Evolutionary conservation across 2,329 filamentous ascomycete genomes (phyloP).

Genomic region (Aquanectria penicillioides): DNA sequence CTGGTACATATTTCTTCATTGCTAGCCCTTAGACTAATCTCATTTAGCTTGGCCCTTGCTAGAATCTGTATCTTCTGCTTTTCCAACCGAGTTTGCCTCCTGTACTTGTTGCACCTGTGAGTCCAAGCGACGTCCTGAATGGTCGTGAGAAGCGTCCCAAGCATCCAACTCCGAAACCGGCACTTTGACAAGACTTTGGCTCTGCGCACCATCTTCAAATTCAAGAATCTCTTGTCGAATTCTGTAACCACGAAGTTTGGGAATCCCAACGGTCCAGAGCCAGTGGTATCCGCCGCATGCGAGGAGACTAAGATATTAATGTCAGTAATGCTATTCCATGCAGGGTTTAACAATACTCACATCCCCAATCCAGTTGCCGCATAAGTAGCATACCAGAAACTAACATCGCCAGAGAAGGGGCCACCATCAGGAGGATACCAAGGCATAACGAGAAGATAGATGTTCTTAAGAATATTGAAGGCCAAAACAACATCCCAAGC

Average conservation of each 20-base stretch:
- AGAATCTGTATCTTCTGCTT: slow-evolving; percentile 19
- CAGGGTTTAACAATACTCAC: slow-evolving; percentile 53
- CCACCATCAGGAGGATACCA: slow-evolving; percentile 75
- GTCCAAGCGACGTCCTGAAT: slow-evolving; percentile 41
- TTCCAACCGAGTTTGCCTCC: not conserved
- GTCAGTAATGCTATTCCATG: not conserved
- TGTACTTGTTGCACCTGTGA: not conserved
- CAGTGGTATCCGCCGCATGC: slow-evolving; percentile 67
- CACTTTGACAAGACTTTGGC: slow-evolving; percentile 63
- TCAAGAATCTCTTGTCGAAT: slow-evolving; percentile 65
- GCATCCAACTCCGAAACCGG: slow-evolving; percentile 57
- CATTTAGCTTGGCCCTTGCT: slow-evolving; percentile 12
- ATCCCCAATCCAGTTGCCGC: slow-evolving; percentile 70
- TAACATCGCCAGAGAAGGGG: slow-evolving; percentile 69
- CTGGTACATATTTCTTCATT: too few relatives aligned
- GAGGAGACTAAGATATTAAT: slow-evolving; percentile 51
- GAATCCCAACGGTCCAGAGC: slow-evolving; percentile 66
- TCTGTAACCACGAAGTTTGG: slow-evolving; percentile 61
- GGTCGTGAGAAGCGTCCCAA: slow-evolving; percentile 71
- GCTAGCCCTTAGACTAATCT: not conserved
- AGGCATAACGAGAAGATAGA: slow-evolving; percentile 74
- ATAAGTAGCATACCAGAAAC: slow-evolving; percentile 80
- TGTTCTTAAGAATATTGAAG: slow-evolving; percentile 68
- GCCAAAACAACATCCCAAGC: slow-evolving; percentile 67
- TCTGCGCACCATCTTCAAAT: slow-evolving; percentile 55